Evolutionary conservation across 23 red algal genomes (phyloP), one percentile per base, ranked within the genome.

Genomic region (Gracilariopsis chorda): DNA sequence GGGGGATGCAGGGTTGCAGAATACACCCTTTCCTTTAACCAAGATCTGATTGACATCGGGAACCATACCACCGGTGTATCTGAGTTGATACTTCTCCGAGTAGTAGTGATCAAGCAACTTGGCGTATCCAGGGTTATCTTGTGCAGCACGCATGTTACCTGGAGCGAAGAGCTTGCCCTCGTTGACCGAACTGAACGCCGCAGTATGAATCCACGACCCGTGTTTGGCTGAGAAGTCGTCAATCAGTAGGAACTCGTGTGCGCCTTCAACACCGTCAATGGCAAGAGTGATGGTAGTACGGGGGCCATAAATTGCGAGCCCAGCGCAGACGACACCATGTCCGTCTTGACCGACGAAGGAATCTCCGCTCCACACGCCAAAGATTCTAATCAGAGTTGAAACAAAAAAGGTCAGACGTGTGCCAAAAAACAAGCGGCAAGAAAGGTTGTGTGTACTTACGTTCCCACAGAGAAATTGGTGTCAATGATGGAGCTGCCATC

Each of bases 41-140:
- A 98, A 77, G 62, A 98, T 98, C 84, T 98, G 96, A 82, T 98
- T 98, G 32, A 95, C 93, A 62, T 98, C 96, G 2, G 93, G 93
- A 17, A 98, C 96, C 96, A 98, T 98, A 13, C 96, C 96, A 49
- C 96, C 96, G 29, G 96, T 96, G 83, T 98, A 98, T n/a, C 96
- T 68, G 48, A 98, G 89, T 83, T 98, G 96, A 73, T 96, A 98
- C 77, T 98, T 98, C 41, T 98, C 78, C 25, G 87, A 61, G 32
- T 81, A 87, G 65, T 94, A 98, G 68, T 92, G 92, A 40, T 98
- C 78, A 58, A 98, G 43, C 40, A 98, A 68, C 32, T 90, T 88
- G 51, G 61, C 81, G 83, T 98, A 98, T 37, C 96, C 96, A 21
- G 86, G 85, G 76, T 98, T 98, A 60, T 98, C 96, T 84, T 95